A percentile compares a stretch with the other conserved stretches of the same genome.
Conservation (phyloP, 2,329 filamentous ascomycete species). For the Hypoxylon sp. region DNA sequence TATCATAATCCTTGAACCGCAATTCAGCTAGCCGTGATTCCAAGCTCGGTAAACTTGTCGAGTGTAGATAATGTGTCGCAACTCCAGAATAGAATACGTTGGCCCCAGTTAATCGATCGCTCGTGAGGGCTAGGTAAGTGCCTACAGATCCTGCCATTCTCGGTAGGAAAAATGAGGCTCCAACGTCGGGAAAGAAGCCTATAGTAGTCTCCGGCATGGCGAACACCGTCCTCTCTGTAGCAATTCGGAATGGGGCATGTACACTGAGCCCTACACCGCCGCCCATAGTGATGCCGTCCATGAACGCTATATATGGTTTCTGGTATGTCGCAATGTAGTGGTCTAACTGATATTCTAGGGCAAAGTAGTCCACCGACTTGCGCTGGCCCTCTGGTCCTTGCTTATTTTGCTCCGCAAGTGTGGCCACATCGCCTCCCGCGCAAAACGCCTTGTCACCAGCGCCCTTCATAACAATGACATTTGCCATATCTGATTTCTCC, state of each 20-base stretch:
- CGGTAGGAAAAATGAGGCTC: constrained; percentile 95
- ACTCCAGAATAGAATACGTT: constrained; percentile 92
- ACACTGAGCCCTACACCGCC: constrained; percentile 94
- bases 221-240: constrained; percentile 94
- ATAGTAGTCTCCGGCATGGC: constrained; percentile 99
- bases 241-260: constrained; percentile 96
- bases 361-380: constrained; percentile 88
- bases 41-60: constrained; percentile 83
- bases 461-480: constrained; percentile 92
- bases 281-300: constrained; percentile 99
- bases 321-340: constrained; percentile 93
- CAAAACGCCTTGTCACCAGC: constrained; percentile 89
- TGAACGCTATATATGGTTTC: constrained; percentile 94
- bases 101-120: constrained; percentile 83
- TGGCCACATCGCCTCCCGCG: constrained; percentile 90
- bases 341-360: constrained; percentile 94
- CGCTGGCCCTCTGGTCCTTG: constrained; percentile 77
- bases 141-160: constrained; percentile 88
- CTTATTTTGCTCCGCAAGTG: constrained; percentile 81
- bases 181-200: constrained; percentile 98
- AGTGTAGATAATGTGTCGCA: constrained; percentile 97
- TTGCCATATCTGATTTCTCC: constrained; percentile 94
- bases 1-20: constrained; percentile 84
- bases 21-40: constrained; percentile 91
- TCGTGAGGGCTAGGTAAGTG: constrained; percentile 94